These are phyloP conservation scores for Hibiscus tridactylites DNA, from an alignment of 345 rosid species.

Conservation along the genomic window DNA sequence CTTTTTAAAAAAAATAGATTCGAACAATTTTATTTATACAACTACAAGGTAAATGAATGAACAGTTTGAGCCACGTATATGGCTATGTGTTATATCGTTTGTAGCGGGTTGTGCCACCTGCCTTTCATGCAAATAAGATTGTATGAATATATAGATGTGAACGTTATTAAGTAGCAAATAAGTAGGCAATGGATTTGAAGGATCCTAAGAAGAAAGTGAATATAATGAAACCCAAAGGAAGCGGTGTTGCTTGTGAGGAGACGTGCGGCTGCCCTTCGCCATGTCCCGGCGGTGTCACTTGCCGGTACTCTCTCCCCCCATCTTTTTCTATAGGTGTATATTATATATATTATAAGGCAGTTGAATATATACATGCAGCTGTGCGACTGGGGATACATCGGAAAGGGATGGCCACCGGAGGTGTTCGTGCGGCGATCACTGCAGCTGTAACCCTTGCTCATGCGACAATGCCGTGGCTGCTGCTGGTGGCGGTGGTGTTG, in stretches of 20 bases:
- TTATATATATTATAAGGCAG: no score
- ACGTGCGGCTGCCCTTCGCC: constrained; percentile 33
- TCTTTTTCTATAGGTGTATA: not conserved
- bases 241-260: constrained; percentile 14
- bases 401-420: constrained; percentile 17
- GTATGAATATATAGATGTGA: no score
- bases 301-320: constrained; percentile 25
- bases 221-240: not conserved
- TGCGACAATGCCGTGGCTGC: constrained; percentile 20
- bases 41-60: no score
- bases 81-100: no score
- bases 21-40: no score
- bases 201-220: not conserved
- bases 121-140: no score
- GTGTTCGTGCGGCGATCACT: constrained; percentile 52
- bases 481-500: not conserved
- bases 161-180: not conserved
- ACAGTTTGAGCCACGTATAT: no score
- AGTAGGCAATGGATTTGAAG: not conserved
- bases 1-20: no score
- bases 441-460: constrained; percentile 23
- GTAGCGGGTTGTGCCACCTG: no score
- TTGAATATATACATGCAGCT: no score
- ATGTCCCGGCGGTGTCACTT: constrained; percentile 35
- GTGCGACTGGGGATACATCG: not conserved